Evolutionary conservation across 2,329 filamentous ascomycete genomes (phyloP), one percentile per base, ranked within the genome.

Genomic region (Tolypocladium sp.): DNA sequence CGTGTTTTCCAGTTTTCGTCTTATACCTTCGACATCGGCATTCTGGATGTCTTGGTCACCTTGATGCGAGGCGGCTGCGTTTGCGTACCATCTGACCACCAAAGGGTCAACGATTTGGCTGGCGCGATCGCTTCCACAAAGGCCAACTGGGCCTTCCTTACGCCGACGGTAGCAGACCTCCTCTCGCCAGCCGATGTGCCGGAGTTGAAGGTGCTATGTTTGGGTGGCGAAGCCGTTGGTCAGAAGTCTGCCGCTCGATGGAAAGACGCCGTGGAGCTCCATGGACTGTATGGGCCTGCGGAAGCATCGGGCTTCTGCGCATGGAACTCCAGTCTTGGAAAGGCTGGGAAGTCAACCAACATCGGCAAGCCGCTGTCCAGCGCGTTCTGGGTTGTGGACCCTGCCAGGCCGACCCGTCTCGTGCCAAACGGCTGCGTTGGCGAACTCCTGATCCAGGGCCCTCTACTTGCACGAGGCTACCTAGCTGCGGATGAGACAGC

Each of bases 391-490:
- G 60, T 75, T 33, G 69, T 69, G 2, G 64, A 72, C 22, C 59
- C 64, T 1, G 57, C 60, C 8, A 58, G 70, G 42, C 63, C 63
- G 44, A 55, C 67, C 46, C 38, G 55, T 2, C 65, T 73, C 9
- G 57, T 65, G 1, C 69, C 70, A 0, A 56, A 72, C 9, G 72
- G 71, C 1, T 65, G 60, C 12, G 60, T 64, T 1, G 73, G 73
- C 12, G 73, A 74, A 58, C 58, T 74, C 17, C 58, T 71, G 4
- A 63, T 77, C 35, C 70, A 71, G 53, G 76, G 76, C 0, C 77
- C 78, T 3, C 71, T 74, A 6, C 68, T 83, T n/a, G 79, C 75
- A 20, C 67, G 74, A 42, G 79, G 78, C n/a, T 83, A 83, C 60
- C 67, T 80, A 22, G 75, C 78, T 55, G 73, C 78, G 22, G 67